Conservation (phyloP, 2,329 filamentous ascomycete genomes). For the Seiridium unicorne region DNA sequence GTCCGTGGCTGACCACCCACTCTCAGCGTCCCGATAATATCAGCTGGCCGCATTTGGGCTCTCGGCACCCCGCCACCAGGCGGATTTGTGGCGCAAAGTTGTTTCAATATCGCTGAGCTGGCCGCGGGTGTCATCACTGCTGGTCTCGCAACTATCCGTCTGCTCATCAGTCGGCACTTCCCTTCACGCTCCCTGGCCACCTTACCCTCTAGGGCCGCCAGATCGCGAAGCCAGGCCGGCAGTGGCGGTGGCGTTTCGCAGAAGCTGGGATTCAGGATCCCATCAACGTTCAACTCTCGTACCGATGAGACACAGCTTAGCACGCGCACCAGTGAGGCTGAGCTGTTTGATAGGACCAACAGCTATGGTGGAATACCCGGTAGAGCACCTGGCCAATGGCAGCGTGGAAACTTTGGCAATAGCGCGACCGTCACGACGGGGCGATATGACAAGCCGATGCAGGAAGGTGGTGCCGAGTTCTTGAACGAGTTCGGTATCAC, state of each 20-base stretch:
- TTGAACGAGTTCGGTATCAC: slow-evolving; percentile 2
- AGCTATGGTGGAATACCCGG: not conserved
- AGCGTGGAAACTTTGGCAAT: not conserved
- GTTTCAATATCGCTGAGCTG: not conserved
- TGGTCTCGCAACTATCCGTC: not conserved
- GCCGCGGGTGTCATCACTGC: not conserved
- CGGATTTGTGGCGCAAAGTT: not conserved
- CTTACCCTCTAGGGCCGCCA: not conserved
- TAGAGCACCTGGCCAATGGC: not conserved
- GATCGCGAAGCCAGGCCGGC: not conserved
- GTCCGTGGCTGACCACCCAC: not conserved
- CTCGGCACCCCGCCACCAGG: not conserved
- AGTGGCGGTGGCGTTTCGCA: not conserved
- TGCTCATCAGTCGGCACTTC: slow-evolving; percentile 2
- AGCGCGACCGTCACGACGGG: not conserved
- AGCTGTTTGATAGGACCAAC: not conserved
- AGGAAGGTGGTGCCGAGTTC: not conserved
- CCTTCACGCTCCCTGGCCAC: not conserved
- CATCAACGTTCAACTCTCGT: not conserved
- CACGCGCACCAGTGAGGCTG: not conserved
- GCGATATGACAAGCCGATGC: not conserved
- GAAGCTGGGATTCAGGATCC: not conserved
- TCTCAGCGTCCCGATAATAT: not conserved
- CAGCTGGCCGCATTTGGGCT: slow-evolving; percentile 1
- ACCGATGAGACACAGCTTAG: not conserved